These are phyloP conservation scores for Globisporangium paroecandrum DNA, from an alignment of 352 stramenopile genomes.

Conservation along the genomic window DNA sequence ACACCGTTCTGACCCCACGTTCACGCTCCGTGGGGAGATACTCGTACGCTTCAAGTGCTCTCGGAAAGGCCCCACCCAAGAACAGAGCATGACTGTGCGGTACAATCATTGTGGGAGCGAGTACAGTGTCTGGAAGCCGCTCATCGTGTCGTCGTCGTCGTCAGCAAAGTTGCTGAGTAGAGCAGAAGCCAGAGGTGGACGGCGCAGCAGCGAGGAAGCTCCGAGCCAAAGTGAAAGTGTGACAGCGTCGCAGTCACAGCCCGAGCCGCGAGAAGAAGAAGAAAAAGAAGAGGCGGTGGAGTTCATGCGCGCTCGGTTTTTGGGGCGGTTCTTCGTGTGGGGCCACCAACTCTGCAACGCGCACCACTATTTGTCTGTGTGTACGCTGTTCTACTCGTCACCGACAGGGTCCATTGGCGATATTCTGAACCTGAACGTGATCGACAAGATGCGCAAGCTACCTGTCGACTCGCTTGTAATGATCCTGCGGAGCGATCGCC, in stretches of 20 bases:
- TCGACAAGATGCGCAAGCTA: conserved; percentile 36
- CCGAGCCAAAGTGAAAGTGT: conserved; percentile 14
- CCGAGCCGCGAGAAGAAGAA: neutral
- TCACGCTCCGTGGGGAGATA: conserved; percentile 17
- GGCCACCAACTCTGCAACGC: conserved; percentile 57
- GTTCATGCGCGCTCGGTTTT: conserved; percentile 24
- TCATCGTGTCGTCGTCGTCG: conserved; percentile 15
- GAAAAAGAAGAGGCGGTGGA: conserved; percentile 14
- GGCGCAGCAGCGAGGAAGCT: neutral
- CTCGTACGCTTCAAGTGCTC: conserved; percentile 13
- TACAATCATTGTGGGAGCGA: conserved; percentile 13
- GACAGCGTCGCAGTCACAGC: conserved; percentile 1
- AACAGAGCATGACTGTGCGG: conserved; percentile 14
- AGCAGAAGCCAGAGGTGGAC: neutral
- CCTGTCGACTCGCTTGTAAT: conserved; percentile 61
- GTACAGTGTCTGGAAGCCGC: conserved; percentile 17
- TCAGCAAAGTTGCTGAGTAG: neutral
- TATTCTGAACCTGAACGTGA: conserved; percentile 9
- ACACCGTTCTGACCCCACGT: conserved; percentile 8
- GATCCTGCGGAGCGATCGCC: conserved; percentile 55
- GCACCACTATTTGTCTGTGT: conserved; percentile 64
- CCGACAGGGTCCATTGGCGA: conserved; percentile 22
- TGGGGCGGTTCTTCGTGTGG: conserved; percentile 45
- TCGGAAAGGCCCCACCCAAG: conserved; percentile 4
- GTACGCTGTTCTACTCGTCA: conserved; percentile 58